Evolutionary conservation across 2,329 filamentous ascomycete genomes (phyloP), one percentile per base, ranked within the genome.

Genomic region (Alternaria sp.): DNA sequence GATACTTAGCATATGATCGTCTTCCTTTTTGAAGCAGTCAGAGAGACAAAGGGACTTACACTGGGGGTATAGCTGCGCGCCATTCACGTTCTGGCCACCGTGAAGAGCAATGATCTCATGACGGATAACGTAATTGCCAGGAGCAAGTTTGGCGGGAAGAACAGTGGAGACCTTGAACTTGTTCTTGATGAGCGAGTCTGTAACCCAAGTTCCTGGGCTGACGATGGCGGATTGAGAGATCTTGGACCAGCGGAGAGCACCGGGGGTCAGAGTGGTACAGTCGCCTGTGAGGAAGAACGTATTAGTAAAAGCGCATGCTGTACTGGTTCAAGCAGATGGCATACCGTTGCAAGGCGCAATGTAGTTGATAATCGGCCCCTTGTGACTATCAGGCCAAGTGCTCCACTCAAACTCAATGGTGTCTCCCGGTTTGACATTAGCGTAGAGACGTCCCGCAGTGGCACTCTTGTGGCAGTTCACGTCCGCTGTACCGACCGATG

Each of bases 101-200:
- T 86, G 85, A 15, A 86, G 76, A 11, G 82, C 86, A 57, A 84
- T 83, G 51, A 82, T 81, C 74, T 88, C 86, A 67, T 87, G 85
- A 11, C 86, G 81, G 40, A 88, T 75, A 45, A 88, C 84, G 61
- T 87, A 88, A 67, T 84, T 81, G 3, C 85, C 86, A 0, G 82
- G 68, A 21, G 72, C 76, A 44, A 86, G 78, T 13, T 80, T 76
- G 0, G 65, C 54, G 10, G 85, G 85, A 21, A 87, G 79, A 3
- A 77, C 80, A 11, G 83, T 75, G 6, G 66, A 82, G 72, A 66
- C 76, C 19, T 85, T 85, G 36, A 82, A 82, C 57, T 86, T 83
- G 77, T 86, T 82, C 40, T 71, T 67, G 58, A 80, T 77, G 6
- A 81, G 62, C 5, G 66, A 57, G 57, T 81, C 78, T 13, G 77